phyloP scores from a whole-genome alignment of 2,329 filamentous ascomycete species.

The Penicillium sp. region DNA sequence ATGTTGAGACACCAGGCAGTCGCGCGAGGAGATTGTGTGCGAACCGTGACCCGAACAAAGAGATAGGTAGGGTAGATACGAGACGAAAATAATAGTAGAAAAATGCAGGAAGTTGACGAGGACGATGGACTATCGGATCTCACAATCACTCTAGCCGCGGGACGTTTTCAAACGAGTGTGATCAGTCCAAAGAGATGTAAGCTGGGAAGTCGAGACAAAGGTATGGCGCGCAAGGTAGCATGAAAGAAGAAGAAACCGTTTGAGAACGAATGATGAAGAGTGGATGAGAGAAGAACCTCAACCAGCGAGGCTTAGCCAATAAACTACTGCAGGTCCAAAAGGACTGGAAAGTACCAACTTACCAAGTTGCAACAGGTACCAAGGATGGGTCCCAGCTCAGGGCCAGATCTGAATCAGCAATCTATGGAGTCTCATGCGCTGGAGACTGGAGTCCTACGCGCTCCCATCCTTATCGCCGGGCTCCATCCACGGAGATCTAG shows the following conservation, averaged over 20 bases:
- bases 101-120: neutral
- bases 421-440: too few relatives aligned
- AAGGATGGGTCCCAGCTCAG: neutral
- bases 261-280: neutral
- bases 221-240: constrained; percentile 1
- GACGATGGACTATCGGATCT: neutral
- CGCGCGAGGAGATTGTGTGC: neutral
- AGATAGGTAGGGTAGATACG: neutral
- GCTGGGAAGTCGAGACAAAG: constrained; percentile 2
- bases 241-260: neutral
- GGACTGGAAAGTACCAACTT: neutral
- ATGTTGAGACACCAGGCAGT: constrained; percentile 3
- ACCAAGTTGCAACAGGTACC: neutral
- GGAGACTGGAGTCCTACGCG: neutral
- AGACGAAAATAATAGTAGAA: neutral
- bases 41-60: constrained; percentile 14
- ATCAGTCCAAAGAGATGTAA: constrained; percentile 10
- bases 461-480: constrained; percentile 4
- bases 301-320: constrained; percentile 6
- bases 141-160: neutral
- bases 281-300: neutral
- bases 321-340: neutral
- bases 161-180: constrained; percentile 18
- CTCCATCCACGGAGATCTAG: neutral
- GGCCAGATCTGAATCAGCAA: too few relatives aligned